Conservation (phyloP, 2,329 filamentous ascomycete species). For the Aspergillus tubingensis region DNA sequence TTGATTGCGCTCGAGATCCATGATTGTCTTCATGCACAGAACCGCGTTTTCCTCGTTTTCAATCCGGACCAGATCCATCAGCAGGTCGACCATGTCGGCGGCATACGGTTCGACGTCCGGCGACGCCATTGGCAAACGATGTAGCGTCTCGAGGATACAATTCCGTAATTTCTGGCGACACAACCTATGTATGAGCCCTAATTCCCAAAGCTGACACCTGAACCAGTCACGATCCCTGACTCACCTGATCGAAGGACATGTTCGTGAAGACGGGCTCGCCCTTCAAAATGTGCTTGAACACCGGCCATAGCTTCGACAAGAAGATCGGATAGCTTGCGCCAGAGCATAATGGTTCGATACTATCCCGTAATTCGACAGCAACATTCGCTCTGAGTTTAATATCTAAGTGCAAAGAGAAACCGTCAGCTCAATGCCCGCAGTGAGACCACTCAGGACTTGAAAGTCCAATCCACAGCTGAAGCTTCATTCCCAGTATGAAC, state of each 20-base stretch:
- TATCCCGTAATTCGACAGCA: constrained; percentile 84
- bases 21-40: constrained; percentile 96
- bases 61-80: constrained; percentile 82
- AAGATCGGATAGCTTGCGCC: constrained; percentile 77
- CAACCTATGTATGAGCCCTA: not conserved
- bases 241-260: constrained; percentile 83
- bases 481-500: not conserved
- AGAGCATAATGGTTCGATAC: constrained; percentile 79
- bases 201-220: not conserved
- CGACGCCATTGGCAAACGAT: constrained; percentile 76
- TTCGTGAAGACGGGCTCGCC: constrained; percentile 89
- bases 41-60: constrained; percentile 99
- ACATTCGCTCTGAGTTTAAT: constrained; percentile 77
- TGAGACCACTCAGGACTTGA: not conserved
- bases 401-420: constrained; percentile 59
- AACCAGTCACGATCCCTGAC: constrained; percentile 26
- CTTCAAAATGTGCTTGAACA: constrained; percentile 82
- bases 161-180: constrained; percentile 75
- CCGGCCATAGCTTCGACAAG: constrained; percentile 82
- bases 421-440: not conserved
- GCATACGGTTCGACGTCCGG: constrained; percentile 87
- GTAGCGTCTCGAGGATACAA: constrained; percentile 90
- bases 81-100: constrained; percentile 81
- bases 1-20: constrained; percentile 94
- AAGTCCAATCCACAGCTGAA: not conserved